These are phyloP conservation scores for Phialemoniopsis sp. DNA, from an alignment of 2,329 filamentous ascomycete genomes.

Conservation along the genomic window DNA sequence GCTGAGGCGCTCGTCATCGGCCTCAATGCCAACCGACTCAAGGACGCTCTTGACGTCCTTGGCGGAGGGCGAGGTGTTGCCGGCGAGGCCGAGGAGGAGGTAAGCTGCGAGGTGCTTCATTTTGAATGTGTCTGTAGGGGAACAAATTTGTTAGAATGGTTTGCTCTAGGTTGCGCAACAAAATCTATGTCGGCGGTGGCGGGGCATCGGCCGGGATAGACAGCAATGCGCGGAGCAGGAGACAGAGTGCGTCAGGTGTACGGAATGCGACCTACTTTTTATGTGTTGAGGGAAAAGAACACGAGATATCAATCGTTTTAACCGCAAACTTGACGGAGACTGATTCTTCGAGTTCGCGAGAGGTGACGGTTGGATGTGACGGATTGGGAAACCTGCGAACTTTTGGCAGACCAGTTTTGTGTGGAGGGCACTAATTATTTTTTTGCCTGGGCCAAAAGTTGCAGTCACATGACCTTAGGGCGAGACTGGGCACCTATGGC, in stretches of 20 bases:
- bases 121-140: conserved; percentile 44
- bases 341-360: conserved; percentile 91
- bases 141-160: conserved; percentile 2
- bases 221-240: too few species aligned
- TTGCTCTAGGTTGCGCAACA: too few species aligned
- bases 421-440: conserved; percentile 7
- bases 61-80: conserved; percentile 85
- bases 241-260: too few species aligned
- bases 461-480: too few species aligned
- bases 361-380: conserved; percentile 22
- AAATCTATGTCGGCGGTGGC: not conserved
- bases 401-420: conserved; percentile 9
- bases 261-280: conserved; percentile 11
- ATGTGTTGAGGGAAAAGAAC: conserved; percentile 50
- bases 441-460: not conserved
- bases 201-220: too few species aligned
- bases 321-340: conserved; percentile 90
- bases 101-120: conserved; percentile 99
- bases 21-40: conserved; percentile 90
- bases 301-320: conserved; percentile 99
- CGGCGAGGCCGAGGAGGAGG: conserved; percentile 91
- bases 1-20: conserved; percentile 79
- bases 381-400: conserved; percentile 4
- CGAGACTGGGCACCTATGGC: conserved; percentile 1
- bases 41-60: conserved; percentile 85